Percentiles rank a stretch among this genome's conserved stretches.
These are phyloP conservation scores for Escallonia herrerae DNA, from an alignment of 129 eudicot species.

Conservation along the genomic window DNA sequence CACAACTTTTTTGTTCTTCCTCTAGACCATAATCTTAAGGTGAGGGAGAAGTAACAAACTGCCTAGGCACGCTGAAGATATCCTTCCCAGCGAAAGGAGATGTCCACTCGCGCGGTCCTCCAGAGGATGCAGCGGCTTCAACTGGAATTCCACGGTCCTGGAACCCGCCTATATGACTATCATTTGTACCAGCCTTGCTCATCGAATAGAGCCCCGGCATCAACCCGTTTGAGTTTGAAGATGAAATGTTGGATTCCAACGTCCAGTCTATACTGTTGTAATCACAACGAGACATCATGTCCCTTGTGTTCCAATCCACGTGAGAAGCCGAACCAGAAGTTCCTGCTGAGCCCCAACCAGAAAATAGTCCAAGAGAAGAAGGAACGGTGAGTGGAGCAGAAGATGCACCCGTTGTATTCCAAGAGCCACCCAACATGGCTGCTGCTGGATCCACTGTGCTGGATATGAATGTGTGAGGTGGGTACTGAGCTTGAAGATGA, in stretches of 20 bases:
- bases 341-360: constrained; percentile 17
- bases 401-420: constrained; percentile 16
- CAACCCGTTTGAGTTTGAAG: constrained; percentile 7
- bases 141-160: constrained; percentile 6
- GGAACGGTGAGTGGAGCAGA: constrained; percentile 20
- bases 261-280: constrained; percentile 29
- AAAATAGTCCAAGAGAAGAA: constrained; percentile 23
- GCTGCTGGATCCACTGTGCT: constrained; percentile 10
- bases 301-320: constrained; percentile 26
- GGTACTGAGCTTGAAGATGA: constrained; percentile 13
- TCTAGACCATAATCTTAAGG: neutral
- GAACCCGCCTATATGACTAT: constrained; percentile 7
- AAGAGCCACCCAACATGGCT: constrained; percentile 12
- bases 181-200: constrained; percentile 9
- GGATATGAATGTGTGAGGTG: constrained; percentile 12
- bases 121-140: constrained; percentile 1
- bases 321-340: constrained; percentile 8
- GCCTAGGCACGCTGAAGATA: constrained; percentile 29
- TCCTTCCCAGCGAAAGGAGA: constrained; percentile 25
- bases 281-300: constrained; percentile 25
- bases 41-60: constrained; percentile 25
- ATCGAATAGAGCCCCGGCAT: constrained; percentile 10
- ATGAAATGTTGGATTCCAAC: constrained; percentile 10
- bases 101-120: constrained; percentile 21
- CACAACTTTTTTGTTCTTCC: neutral